Base-by-base conservation (phyloP, 305 asterid genomes). In the Nicotiana rustica region DNA sequence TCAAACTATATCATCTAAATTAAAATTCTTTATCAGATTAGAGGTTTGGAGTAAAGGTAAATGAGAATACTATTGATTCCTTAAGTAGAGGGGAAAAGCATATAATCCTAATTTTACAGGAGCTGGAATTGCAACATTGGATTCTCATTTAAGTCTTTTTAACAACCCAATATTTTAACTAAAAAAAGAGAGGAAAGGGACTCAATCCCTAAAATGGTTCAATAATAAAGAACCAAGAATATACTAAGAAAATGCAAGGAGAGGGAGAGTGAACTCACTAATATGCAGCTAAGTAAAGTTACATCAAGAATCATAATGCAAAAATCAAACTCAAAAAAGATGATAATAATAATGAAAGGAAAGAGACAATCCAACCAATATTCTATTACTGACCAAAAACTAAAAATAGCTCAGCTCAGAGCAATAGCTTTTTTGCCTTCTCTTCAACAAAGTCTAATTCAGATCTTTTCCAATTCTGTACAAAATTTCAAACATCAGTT, bases 401-500 rank as follows among this genome's bases (percentile, higher is more conserved):
- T 57, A 75, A 14, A 68, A 31, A 62, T 19, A 67, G 12, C 78
- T 41, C 12, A 52, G 17, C 64, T 31, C 56, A 82, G 44, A 36
- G 31, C 56, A 81, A 71, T 38, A 19, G 4, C 55, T 68, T 59
- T 10, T 19, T n/a, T 4, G 38, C 18, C 59, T 66, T 65, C 35
- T 4, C 14, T 17, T n/a, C 82, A 36, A 75, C 12, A 49, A 64
- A 64, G 82, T 83, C 83, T 47, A 83, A 31, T 55, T 76, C 60
- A 67, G 66, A 44, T 55, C 82, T 79, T 69, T 82, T 83, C 17
- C 61, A 52, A 64, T 78, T 83, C 82, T 89, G 84, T 89, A 91
- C 94, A 89, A 86, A 85, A 64, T 55, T 47, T 78, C 4, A 65
- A 60, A 75, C 33, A 85, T 85, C 83, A 79, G 85, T 21, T 77